Evolutionary conservation across 176 grass and related monocot species (phyloP).

Genomic region (Melocanna baccifera): DNA sequence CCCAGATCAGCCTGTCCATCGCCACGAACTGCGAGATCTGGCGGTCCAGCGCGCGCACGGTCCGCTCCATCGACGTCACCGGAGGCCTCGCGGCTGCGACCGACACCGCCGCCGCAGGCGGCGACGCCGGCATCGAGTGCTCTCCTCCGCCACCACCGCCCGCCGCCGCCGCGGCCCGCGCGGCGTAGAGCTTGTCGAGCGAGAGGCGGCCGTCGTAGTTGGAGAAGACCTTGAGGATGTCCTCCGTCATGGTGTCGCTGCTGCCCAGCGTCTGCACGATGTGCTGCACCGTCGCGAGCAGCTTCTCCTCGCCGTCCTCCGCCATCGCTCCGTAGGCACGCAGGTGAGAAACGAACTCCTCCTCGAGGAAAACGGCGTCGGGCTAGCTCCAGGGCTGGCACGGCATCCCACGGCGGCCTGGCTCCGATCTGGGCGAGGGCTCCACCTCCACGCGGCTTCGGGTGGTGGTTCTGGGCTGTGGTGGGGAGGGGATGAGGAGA

Average conservation of each 20-base stretch:
- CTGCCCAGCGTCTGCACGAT: slow-evolving; percentile 81
- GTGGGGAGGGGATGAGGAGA: background rate
- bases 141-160: slow-evolving; percentile 23
- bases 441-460: slow-evolving; percentile 35
- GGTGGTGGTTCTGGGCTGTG: slow-evolving; percentile 6
- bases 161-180: slow-evolving; percentile 16
- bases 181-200: slow-evolving; percentile 77
- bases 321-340: slow-evolving; percentile 45
- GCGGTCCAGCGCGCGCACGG: slow-evolving; percentile 84
- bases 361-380: background rate
- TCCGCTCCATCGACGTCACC: slow-evolving; percentile 74
- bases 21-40: slow-evolving; percentile 92
- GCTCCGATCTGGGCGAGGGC: slow-evolving; percentile 26
- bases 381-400: background rate
- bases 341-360: background rate
- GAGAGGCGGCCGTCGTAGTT: slow-evolving; percentile 89
- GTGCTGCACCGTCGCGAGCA: slow-evolving; percentile 81
- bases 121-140: slow-evolving; percentile 35
- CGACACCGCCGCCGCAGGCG: slow-evolving; percentile 11
- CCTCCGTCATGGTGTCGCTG: slow-evolving; percentile 88
- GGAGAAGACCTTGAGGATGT: slow-evolving; percentile 93
- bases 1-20: slow-evolving; percentile 78
- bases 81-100: slow-evolving; percentile 19
- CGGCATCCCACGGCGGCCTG: slow-evolving; percentile 1
- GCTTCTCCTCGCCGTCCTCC: slow-evolving; percentile 96